phyloP scores from a whole-genome alignment of 257 asterid species.

The Fraxinus anomala region DNA sequence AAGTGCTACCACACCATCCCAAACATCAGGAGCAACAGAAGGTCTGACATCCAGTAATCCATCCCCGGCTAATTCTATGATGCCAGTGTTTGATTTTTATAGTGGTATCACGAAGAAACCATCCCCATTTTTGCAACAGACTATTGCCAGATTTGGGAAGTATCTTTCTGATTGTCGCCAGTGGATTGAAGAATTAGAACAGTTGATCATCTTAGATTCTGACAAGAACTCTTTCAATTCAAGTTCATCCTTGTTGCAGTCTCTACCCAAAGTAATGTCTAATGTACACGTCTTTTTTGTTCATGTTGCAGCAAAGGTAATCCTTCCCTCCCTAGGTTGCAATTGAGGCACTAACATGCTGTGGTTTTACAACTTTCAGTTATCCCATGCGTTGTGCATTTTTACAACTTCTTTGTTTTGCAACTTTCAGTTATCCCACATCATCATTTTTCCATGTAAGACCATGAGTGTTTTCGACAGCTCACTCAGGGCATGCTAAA shows the following conservation, averaged over 20 bases:
- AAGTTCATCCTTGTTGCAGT: slow-evolving; percentile 72
- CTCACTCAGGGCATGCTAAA: not conserved
- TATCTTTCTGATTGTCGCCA: slow-evolving; percentile 78
- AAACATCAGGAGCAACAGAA: slow-evolving; percentile 56
- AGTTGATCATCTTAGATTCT: slow-evolving; percentile 65
- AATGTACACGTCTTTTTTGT: slow-evolving; percentile 94
- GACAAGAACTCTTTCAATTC: slow-evolving; percentile 56
- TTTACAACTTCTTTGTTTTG: too few species aligned
- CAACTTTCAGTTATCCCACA: not conserved
- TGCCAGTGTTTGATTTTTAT: slow-evolving; percentile 78
- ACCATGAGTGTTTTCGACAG: not conserved
- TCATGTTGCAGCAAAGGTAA: slow-evolving; percentile 98
- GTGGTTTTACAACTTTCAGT: slow-evolving; percentile 3
- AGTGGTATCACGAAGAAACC: slow-evolving; percentile 91
- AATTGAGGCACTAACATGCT: slow-evolving; percentile 9
- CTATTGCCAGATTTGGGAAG: slow-evolving; percentile 90
- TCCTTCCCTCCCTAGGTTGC: slow-evolving; percentile 17
- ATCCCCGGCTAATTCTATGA: slow-evolving; percentile 55
- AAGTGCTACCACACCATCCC: slow-evolving; percentile 56
- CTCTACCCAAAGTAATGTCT: slow-evolving; percentile 87
- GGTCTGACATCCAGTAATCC: slow-evolving; percentile 60
- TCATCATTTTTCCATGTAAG: not conserved
- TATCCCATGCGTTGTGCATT: slow-evolving; percentile 6
- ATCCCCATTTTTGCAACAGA: slow-evolving; percentile 83
- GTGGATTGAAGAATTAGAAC: slow-evolving; percentile 96